Percentiles rank a stretch among this genome's conserved stretches.
phyloP scores from a whole-genome alignment of 306 rosid species.

The Vicia faba region DNA sequence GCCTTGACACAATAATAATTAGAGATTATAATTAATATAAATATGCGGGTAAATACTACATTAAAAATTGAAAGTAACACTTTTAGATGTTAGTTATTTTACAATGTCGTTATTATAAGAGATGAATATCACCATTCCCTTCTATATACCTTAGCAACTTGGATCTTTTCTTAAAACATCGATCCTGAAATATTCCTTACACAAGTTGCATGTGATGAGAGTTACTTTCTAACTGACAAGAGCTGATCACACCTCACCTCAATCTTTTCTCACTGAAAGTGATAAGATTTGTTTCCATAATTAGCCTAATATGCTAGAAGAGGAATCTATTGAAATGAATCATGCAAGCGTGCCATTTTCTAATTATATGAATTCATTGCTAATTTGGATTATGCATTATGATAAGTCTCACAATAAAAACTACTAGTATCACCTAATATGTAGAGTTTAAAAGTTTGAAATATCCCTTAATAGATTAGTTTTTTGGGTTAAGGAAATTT shows the following conservation, averaged over 20 bases:
- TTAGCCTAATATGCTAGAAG: background rate
- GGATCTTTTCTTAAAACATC: conserved; percentile 19
- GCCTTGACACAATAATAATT: no score
- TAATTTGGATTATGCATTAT: background rate
- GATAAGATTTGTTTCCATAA: conserved; percentile 41
- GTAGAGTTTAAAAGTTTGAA: background rate
- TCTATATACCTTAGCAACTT: conserved; percentile 33
- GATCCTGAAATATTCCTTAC: conserved; percentile 36
- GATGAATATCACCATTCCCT: background rate
- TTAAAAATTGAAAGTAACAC: no score
- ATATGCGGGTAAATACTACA: no score
- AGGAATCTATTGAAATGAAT: conserved; percentile 13
- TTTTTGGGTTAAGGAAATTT: background rate
- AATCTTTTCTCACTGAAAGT: conserved; percentile 34
- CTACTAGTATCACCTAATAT: background rate
- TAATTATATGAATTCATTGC: conserved; percentile 11
- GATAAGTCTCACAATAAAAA: background rate
- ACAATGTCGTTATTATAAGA: no score
- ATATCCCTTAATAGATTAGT: background rate
- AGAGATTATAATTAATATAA: no score
- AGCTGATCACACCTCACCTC: conserved; percentile 32
- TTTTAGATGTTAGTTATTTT: no score
- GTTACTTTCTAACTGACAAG: conserved; percentile 35
- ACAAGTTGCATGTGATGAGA: conserved; percentile 32
- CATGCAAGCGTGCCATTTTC: conserved; percentile 30